These are phyloP conservation scores for Hippophae gyantsensis DNA, from an alignment of 306 rosid species.

Conservation along the genomic window DNA sequence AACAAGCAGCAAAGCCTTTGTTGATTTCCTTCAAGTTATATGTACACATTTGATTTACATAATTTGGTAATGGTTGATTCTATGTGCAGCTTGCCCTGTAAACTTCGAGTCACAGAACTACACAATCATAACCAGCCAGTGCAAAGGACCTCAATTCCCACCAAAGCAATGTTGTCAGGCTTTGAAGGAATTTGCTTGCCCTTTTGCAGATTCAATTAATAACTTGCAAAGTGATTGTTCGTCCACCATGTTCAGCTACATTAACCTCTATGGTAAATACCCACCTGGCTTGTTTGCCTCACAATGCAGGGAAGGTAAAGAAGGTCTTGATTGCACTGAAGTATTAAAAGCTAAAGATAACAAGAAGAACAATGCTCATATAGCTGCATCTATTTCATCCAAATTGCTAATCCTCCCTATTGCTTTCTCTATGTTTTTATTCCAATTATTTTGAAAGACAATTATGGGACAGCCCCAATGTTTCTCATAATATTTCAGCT, in stretches of 20 bases:
- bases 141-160: slow-evolving; percentile 85
- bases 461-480: slow-evolving; percentile 1
- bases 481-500: not conserved
- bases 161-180: slow-evolving; percentile 57
- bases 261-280: slow-evolving; percentile 70
- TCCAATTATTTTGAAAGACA: slow-evolving; percentile 23
- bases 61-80: not conserved
- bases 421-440: slow-evolving; percentile 21
- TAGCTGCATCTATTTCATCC: slow-evolving; percentile 15
- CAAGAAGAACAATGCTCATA: slow-evolving; percentile 5
- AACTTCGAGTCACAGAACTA: slow-evolving; percentile 67
- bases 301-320: slow-evolving; percentile 49
- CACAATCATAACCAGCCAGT: slow-evolving; percentile 71
- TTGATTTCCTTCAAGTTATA: too few relatives aligned
- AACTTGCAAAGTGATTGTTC: slow-evolving; percentile 51
- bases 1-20: too few relatives aligned
- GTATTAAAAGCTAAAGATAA: slow-evolving; percentile 1
- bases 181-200: slow-evolving; percentile 77
- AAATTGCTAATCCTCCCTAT: slow-evolving; percentile 11
- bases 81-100: slow-evolving; percentile 44
- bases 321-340: slow-evolving; percentile 50
- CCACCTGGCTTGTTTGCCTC: slow-evolving; percentile 83
- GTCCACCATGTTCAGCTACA: slow-evolving; percentile 79
- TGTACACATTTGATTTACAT: too few relatives aligned
- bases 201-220: slow-evolving; percentile 26